phyloP scores from a whole-genome alignment of 2,329 filamentous ascomycete species.

The Anisogramma anomala region DNA sequence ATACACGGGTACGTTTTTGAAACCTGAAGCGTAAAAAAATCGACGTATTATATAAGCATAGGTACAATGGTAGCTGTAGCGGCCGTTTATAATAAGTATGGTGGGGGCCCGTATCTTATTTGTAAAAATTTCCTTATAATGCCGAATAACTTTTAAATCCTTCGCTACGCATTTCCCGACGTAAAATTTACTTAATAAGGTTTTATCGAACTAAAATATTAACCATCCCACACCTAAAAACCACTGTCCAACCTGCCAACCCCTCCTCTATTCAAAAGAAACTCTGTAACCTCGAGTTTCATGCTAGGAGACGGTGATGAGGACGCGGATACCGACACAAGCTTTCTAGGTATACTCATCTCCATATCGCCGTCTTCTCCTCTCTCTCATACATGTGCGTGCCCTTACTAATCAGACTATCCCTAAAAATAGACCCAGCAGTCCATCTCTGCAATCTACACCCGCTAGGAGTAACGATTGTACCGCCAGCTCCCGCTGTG shows the following conservation, averaged over 20 bases:
- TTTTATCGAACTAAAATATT: too few relatives aligned
- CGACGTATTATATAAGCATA: too few relatives aligned
- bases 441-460: slow-evolving; percentile 56
- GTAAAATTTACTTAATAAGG: too few relatives aligned
- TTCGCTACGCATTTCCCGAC: too few relatives aligned
- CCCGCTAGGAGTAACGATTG: slow-evolving; percentile 50
- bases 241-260: slow-evolving; percentile 58
- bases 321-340: slow-evolving; percentile 30
- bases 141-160: too few relatives aligned
- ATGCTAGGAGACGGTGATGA: slow-evolving; percentile 33
- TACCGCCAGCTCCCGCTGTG: slow-evolving; percentile 43
- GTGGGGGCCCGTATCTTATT: too few relatives aligned
- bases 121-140: too few relatives aligned
- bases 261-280: slow-evolving; percentile 45
- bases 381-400: slow-evolving; percentile 3
- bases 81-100: too few relatives aligned
- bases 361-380: slow-evolving; percentile 11
- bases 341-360: slow-evolving; percentile 28
- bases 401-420: slow-evolving; percentile 11
- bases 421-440: slow-evolving; percentile 41
- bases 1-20: too few relatives aligned
- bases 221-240: slow-evolving; percentile 47
- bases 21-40: too few relatives aligned
- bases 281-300: slow-evolving; percentile 33
- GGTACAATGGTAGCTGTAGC: too few relatives aligned